A percentile compares a stretch with the other conserved stretches of the same genome.
These are phyloP conservation scores for Russula foetens DNA, from an alignment of 768 basidiomycete genomes.

Conservation along the genomic window DNA sequence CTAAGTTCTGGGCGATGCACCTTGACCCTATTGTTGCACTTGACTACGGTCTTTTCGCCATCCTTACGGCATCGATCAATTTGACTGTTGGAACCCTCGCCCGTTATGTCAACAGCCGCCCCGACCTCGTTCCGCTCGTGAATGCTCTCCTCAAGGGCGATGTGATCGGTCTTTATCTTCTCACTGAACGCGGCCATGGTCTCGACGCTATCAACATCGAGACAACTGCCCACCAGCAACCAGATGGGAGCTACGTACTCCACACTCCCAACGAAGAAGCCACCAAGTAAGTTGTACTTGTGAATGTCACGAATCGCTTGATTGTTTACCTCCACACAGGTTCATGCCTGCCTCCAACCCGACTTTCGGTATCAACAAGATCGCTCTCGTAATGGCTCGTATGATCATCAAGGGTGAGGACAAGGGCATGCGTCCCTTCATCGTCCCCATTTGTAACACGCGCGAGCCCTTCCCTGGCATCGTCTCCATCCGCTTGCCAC, in stretches of 20 bases:
- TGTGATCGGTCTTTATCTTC: conserved; percentile 27
- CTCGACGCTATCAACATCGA: conserved; percentile 53
- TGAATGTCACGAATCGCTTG: neutral
- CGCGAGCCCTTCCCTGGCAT: conserved; percentile 47
- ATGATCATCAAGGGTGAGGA: conserved; percentile 44
- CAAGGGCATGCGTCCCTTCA: conserved; percentile 44
- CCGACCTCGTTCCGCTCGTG: conserved; percentile 43
- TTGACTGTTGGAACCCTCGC: conserved; percentile 48
- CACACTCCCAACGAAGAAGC: conserved; percentile 51
- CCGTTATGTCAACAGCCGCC: conserved; percentile 38
- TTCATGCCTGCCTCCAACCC: conserved; percentile 56
- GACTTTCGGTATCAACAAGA: conserved; percentile 42
- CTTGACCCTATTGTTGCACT: conserved; percentile 43
- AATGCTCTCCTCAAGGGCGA: conserved; percentile 45
- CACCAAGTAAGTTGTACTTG: conserved; percentile 37
- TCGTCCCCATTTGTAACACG: conserved; percentile 48
- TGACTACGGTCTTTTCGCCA: conserved; percentile 46
- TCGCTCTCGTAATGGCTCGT: conserved; percentile 49
- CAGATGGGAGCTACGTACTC: conserved; percentile 40
- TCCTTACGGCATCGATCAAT: conserved; percentile 44
- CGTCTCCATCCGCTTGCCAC: conserved; percentile 39
- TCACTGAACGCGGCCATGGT: conserved; percentile 45
- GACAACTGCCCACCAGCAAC: conserved; percentile 47
- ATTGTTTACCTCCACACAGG: conserved; percentile 25
- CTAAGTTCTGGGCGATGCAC: conserved; percentile 46